Conservation (phyloP, 345 rosid species). For the Aquilaria yunnanensis region DNA sequence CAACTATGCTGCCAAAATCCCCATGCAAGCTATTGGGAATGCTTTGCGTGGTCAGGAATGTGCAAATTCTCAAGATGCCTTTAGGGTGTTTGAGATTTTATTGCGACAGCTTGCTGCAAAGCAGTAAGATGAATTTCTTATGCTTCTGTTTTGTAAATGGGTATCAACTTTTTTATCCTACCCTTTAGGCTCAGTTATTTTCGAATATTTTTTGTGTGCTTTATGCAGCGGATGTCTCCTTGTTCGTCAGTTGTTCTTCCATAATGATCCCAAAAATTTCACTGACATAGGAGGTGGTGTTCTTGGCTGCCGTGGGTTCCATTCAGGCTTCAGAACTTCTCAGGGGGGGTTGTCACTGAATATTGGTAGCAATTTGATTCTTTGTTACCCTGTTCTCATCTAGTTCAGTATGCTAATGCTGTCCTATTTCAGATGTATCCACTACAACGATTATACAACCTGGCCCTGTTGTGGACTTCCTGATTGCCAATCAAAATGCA, state of each 20-base stretch:
- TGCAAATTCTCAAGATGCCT: slow-evolving; percentile 68
- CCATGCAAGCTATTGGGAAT: slow-evolving; percentile 74
- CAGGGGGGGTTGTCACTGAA: slow-evolving; percentile 91
- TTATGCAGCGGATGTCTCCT: slow-evolving; percentile 81
- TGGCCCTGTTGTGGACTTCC: slow-evolving; percentile 73
- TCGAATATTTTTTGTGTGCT: background rate
- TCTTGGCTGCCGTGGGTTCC: slow-evolving; percentile 75
- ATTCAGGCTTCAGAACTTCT: slow-evolving; percentile 75
- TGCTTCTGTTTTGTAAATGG: background rate
- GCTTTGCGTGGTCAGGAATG: slow-evolving; percentile 79
- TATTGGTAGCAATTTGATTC: slow-evolving; percentile 43
- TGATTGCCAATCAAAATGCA: slow-evolving; percentile 57
- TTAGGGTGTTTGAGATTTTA: slow-evolving; percentile 75
- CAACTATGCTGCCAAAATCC: slow-evolving; percentile 71
- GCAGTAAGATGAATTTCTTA: slow-evolving; percentile 39
- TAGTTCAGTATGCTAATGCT: slow-evolving; percentile 8
- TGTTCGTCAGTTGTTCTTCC: slow-evolving; percentile 84
- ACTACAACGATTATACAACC: slow-evolving; percentile 87
- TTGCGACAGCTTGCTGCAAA: slow-evolving; percentile 87
- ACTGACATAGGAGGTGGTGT: slow-evolving; percentile 78
- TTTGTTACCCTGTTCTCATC: background rate
- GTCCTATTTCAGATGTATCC: slow-evolving; percentile 56
- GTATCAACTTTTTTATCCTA: background rate
- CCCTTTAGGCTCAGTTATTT: background rate
- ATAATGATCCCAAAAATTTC: slow-evolving; percentile 62